Conservation (phyloP, 192 early-diverging fungal genomes). For the Coemansia sp. region DNA sequence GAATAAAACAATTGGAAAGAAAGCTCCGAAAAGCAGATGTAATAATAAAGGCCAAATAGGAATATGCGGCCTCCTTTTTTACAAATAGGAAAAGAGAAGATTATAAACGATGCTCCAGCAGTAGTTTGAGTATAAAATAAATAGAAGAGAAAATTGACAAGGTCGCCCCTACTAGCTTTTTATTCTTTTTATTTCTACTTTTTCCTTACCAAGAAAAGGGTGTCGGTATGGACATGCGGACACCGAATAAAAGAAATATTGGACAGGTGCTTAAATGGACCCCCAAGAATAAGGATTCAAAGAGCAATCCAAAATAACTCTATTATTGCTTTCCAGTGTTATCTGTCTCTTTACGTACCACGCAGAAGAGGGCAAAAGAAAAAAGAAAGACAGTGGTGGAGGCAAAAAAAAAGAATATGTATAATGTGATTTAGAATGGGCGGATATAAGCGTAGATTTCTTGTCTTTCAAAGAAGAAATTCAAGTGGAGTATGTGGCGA, state of each 20-base stretch:
- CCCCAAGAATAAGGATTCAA: not conserved
- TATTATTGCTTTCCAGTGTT: not conserved
- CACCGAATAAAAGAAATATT: not conserved
- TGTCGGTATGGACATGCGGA: not conserved
- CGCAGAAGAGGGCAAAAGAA: not conserved
- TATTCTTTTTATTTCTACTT: conserved; percentile 1
- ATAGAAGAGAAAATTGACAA: not conserved
- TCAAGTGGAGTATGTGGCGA: conserved; percentile 2
- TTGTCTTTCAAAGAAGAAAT: not conserved
- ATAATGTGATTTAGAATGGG: conserved; percentile 3
- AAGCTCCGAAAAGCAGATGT: no score
- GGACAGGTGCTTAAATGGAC: not conserved
- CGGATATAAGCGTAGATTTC: conserved; percentile 2
- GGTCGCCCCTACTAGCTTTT: not conserved
- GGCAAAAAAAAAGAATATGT: not conserved
- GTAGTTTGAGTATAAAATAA: no score
- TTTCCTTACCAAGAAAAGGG: not conserved
- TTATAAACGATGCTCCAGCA: no score
- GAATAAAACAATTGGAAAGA: not conserved
- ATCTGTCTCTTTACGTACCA: not conserved
- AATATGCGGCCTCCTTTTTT: no score
- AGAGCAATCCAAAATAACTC: conserved; percentile 4
- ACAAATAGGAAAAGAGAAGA: no score
- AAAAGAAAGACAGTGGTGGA: not conserved
- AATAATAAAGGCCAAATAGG: no score